phyloP scores from a whole-genome alignment of 768 basidiomycete species.

The Amanita thiersii region DNA sequence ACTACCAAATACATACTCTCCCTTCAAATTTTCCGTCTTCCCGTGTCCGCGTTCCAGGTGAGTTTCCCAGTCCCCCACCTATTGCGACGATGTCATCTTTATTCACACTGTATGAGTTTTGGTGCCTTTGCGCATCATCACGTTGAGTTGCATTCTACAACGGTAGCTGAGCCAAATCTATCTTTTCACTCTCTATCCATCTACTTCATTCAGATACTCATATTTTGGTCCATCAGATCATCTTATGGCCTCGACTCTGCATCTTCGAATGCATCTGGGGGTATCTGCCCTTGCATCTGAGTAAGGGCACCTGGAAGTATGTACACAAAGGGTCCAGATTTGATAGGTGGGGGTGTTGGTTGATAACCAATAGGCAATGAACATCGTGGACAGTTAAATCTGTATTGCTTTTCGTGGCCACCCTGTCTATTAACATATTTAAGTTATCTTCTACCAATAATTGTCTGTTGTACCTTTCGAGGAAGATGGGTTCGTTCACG shows the following conservation, averaged over 20 bases:
- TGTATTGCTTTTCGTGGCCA: conserved; percentile 71
- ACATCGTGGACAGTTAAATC: conserved; percentile 64
- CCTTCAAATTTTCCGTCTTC: neutral
- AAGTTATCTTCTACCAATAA: conserved; percentile 8
- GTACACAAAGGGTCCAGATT: conserved; percentile 73
- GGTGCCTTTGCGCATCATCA: conserved; percentile 28
- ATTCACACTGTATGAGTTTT: conserved; percentile 75
- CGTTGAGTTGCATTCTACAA: conserved; percentile 66
- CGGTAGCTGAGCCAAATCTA: conserved; percentile 64
- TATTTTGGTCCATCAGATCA: neutral
- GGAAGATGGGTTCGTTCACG: conserved; percentile 56
- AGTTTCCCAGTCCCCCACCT: too few relatives aligned
- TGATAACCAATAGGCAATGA: conserved; percentile 71
- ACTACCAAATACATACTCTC: too few relatives aligned
- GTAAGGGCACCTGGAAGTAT: conserved; percentile 76
- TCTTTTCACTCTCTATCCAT: conserved; percentile 6
- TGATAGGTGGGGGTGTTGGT: conserved; percentile 64
- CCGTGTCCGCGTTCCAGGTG: too few relatives aligned
- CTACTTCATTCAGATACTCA: neutral
- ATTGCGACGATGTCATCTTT: conserved; percentile 48
- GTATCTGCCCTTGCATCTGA: conserved; percentile 83
- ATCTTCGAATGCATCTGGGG: conserved; percentile 64
- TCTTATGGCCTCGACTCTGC: neutral
- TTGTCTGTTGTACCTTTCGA: conserved; percentile 56
- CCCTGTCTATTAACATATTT: conserved; percentile 34